These are phyloP conservation scores for Pseudocercospora ulei DNA, from an alignment of 2,329 filamentous ascomycete genomes.

Conservation along the genomic window DNA sequence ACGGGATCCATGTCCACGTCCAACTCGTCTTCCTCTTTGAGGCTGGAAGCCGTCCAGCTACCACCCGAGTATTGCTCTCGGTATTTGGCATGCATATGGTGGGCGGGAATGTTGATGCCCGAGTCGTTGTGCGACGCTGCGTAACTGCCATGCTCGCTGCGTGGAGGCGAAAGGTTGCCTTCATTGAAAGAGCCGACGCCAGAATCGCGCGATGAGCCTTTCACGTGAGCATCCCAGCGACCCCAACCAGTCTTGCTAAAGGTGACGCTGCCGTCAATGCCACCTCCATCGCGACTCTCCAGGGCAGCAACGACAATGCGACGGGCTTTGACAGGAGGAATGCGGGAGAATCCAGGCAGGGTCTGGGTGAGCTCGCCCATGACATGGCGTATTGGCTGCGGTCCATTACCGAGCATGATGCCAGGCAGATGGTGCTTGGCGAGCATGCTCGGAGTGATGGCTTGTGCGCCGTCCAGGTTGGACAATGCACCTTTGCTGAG, in stretches of 20 bases:
- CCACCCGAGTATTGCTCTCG: constrained; percentile 40
- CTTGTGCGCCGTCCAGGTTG: constrained; percentile 60
- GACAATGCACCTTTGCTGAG: constrained; percentile 46
- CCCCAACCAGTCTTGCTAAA: constrained; percentile 98
- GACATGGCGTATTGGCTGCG: constrained; percentile 86
- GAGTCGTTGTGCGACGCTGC: constrained; percentile 32
- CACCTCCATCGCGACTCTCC: constrained; percentile 61
- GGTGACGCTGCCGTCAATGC: constrained; percentile 58
- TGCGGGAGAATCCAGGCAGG: constrained; percentile 82
- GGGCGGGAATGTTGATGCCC: constrained; percentile 29
- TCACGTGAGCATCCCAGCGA: constrained; percentile 76
- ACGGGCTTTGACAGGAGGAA: constrained; percentile 80
- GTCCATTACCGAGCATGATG: constrained; percentile 80
- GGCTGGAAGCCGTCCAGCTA: constrained; percentile 59
- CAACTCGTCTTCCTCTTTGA: constrained; percentile 54
- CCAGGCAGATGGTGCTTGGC: constrained; percentile 83
- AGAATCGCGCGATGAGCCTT: constrained; percentile 42
- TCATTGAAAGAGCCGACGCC: constrained; percentile 35
- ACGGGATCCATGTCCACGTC: constrained; percentile 54
- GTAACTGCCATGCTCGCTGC: constrained; percentile 40
- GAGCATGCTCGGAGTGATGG: constrained; percentile 75
- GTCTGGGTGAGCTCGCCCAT: constrained; percentile 90
- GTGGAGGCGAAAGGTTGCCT: constrained; percentile 41
- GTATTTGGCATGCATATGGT: constrained; percentile 23
- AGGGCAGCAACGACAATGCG: constrained; percentile 85